These are phyloP conservation scores for Hypoxylon sp. DNA, from an alignment of 2,329 filamentous ascomycete species.

Conservation along the genomic window DNA sequence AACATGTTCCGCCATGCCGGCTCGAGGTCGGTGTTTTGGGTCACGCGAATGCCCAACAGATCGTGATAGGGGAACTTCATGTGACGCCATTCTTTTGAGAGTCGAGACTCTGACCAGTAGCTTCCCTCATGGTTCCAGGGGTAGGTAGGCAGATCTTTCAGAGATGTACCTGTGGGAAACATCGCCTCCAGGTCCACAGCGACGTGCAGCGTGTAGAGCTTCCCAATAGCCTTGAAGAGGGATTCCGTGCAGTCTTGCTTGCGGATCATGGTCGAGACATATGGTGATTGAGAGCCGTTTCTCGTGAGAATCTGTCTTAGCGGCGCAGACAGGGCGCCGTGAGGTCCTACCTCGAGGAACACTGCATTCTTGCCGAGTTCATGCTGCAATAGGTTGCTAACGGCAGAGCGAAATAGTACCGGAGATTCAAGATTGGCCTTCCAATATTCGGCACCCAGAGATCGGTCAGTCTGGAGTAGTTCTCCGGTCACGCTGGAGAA, in stretches of 20 bases:
- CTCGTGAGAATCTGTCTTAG: constrained; percentile 39
- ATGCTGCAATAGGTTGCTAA: constrained; percentile 29
- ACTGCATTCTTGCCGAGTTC: constrained; percentile 19
- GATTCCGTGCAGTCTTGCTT: constrained; percentile 17
- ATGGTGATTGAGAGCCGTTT: constrained; percentile 7
- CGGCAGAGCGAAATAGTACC: constrained; percentile 40
- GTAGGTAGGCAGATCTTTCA: no score
- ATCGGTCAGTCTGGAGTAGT: constrained; percentile 11
- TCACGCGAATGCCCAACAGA: no score
- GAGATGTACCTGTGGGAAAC: no score
- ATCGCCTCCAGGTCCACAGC: no score
- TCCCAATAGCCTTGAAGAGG: no score
- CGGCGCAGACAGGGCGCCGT: constrained; percentile 43
- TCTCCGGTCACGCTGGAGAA: constrained; percentile 42
- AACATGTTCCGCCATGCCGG: no score
- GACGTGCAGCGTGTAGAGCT: no score
- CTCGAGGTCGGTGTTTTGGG: no score
- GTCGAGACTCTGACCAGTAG: no score
- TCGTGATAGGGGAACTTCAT: no score
- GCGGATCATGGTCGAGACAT: constrained; percentile 36
- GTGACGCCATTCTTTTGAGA: no score
- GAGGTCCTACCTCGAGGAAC: constrained; percentile 47
- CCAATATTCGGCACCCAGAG: constrained; percentile 41
- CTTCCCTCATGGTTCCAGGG: no score
- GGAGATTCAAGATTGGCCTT: constrained; percentile 41